These are phyloP conservation scores for Przewalskia tangutica DNA, from an alignment of 257 asterid genomes.

Conservation along the genomic window DNA sequence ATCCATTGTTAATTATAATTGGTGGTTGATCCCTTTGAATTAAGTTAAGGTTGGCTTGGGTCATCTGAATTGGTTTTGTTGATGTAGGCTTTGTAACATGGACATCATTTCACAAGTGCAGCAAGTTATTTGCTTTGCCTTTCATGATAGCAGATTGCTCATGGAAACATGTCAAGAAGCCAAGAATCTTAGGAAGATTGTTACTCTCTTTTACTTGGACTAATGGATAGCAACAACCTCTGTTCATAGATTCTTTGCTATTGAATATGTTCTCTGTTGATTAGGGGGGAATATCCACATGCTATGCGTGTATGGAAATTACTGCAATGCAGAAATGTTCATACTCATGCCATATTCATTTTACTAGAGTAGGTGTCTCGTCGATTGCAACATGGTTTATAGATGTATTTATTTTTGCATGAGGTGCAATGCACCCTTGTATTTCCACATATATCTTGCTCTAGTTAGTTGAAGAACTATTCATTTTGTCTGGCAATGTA, in stretches of 20 bases:
- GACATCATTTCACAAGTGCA: slow-evolving; percentile 95
- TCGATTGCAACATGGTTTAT: neutral
- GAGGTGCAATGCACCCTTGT: neutral
- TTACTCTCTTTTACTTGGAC: slow-evolving; percentile 88
- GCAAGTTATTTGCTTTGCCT: slow-evolving; percentile 95
- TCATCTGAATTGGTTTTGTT: neutral
- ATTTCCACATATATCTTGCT: neutral
- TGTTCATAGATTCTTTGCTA: slow-evolving; percentile 14
- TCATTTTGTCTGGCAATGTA: neutral
- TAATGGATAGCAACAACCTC: slow-evolving; percentile 17
- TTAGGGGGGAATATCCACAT: neutral
- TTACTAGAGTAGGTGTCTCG: neutral
- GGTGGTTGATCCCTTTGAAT: neutral
- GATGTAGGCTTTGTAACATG: slow-evolving; percentile 91
- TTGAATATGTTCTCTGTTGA: neutral
- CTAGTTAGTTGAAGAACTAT: neutral
- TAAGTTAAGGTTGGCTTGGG: neutral
- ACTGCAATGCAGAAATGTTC: neutral
- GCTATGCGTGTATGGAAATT: neutral
- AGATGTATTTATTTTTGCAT: neutral
- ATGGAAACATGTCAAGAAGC: slow-evolving; percentile 99
- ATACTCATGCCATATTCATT: slow-evolving; percentile 3
- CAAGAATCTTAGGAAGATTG: slow-evolving; percentile 81
- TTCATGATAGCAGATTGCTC: slow-evolving; percentile 86
- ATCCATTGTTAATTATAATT: neutral